Conservation (phyloP, 768 basidiomycete species). For the Dacryopinax primogenitus region DNA sequence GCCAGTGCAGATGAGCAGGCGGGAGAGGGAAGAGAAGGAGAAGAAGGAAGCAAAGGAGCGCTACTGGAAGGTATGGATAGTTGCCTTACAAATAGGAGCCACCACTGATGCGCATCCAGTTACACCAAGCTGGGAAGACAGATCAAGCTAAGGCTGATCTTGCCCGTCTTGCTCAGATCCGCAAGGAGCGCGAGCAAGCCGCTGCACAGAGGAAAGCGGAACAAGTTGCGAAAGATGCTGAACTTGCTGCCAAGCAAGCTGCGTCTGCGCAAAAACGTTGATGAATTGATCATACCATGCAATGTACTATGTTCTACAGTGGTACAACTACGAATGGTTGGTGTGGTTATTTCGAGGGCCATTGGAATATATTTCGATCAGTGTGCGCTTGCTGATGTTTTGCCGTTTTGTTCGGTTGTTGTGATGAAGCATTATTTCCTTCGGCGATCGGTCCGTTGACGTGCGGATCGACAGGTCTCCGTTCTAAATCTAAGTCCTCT, state of each 20-base stretch:
- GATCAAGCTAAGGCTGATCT: constrained; percentile 82
- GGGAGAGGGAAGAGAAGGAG: constrained; percentile 81
- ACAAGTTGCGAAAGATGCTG: constrained; percentile 28
- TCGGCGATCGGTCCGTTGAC: too few relatives aligned
- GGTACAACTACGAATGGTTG: too few relatives aligned
- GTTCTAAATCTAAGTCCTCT: too few relatives aligned
- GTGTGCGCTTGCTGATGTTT: too few relatives aligned
- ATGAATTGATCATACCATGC: background rate
- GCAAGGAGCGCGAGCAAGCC: constrained; percentile 75
- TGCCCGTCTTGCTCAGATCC: constrained; percentile 71
- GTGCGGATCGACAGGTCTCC: too few relatives aligned
- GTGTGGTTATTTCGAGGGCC: too few relatives aligned
- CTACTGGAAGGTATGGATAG: constrained; percentile 61
- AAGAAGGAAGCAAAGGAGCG: constrained; percentile 77
- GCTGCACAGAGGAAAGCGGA: constrained; percentile 82
- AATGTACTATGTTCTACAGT: too few relatives aligned
- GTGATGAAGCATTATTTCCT: too few relatives aligned
- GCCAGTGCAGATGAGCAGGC: constrained; percentile 47
- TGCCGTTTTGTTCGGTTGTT: too few relatives aligned
- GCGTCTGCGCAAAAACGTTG: background rate
- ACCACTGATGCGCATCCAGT: constrained; percentile 28
- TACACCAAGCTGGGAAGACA: constrained; percentile 73
- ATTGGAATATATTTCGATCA: too few relatives aligned
- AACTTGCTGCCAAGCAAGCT: background rate
- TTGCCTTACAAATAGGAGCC: constrained; percentile 1